A percentile compares a stretch with the other conserved stretches of the same genome.
phyloP scores from a whole-genome alignment of 305 asterid species.

The Fraxinus greggii region DNA sequence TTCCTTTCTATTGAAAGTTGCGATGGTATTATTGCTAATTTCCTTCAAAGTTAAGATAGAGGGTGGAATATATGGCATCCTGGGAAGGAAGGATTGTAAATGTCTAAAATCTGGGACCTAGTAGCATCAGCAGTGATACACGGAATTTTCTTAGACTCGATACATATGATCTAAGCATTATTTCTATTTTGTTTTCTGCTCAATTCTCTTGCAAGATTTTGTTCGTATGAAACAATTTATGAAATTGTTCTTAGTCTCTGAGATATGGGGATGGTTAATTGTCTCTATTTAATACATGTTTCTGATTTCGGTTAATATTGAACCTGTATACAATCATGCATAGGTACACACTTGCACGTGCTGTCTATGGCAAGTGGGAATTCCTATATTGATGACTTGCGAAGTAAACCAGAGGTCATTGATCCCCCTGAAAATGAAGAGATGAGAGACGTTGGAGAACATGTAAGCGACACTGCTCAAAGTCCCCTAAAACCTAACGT shows the following conservation, averaged over 20 bases:
- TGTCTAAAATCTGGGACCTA: not conserved
- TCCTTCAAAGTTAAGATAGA: not conserved
- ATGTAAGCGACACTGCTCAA: conserved; percentile 43
- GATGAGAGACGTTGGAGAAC: conserved; percentile 44
- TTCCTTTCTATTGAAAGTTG: not conserved
- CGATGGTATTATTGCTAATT: not conserved
- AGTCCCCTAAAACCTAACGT: conserved; percentile 48
- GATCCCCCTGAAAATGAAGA: conserved; percentile 57
- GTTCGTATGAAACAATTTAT: not conserved
- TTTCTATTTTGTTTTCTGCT: not conserved
- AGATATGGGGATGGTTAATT: not conserved
- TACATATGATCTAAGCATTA: not conserved
- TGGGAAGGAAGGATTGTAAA: not conserved
- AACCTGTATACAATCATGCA: conserved; percentile 8
- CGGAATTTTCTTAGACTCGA: not conserved
- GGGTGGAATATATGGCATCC: not conserved
- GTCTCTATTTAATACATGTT: not conserved
- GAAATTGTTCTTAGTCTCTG: not conserved
- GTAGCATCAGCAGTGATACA: not conserved
- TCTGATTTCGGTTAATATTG: not conserved
- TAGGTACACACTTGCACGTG: conserved; percentile 26
- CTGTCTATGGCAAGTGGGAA: conserved; percentile 53
- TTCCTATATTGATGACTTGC: conserved; percentile 51
- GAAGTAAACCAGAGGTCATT: conserved; percentile 52
- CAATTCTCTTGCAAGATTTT: not conserved